Percentiles rank a stretch among this genome's conserved stretches.
phyloP scores from a whole-genome alignment of 1,284 basidiomycete species.

The Waitea zeae region DNA sequence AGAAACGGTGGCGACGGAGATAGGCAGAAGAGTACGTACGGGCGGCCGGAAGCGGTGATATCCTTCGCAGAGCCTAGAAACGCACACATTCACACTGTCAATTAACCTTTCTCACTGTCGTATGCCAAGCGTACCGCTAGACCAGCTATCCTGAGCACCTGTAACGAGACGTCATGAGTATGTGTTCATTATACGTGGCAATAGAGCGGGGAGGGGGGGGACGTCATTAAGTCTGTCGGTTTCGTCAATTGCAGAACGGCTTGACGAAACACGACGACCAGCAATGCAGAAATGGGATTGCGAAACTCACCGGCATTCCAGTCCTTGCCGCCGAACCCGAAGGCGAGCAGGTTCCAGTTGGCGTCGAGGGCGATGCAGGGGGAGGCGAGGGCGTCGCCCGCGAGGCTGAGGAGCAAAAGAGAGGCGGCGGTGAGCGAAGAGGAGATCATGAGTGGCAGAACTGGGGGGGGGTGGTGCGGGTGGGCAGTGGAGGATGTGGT shows the following conservation, averaged over 20 bases:
- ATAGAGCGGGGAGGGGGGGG: too few species aligned
- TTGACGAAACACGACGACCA: background rate
- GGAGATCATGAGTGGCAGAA: background rate
- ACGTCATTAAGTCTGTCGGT: too few species aligned
- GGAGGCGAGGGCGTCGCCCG: conserved; percentile 20
- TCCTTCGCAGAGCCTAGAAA: conserved; percentile 34
- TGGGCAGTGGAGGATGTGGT: background rate
- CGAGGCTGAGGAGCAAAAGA: conserved; percentile 34
- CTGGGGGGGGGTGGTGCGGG: background rate
- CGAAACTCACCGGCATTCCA: conserved; percentile 26
- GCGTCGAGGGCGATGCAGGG: conserved; percentile 56
- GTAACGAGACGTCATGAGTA: too few species aligned
- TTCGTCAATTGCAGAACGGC: too few species aligned
- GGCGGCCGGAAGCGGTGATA: conserved; percentile 47
- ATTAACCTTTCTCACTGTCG: background rate
- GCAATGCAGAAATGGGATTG: too few species aligned
- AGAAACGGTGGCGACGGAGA: background rate
- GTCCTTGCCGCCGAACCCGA: conserved; percentile 60
- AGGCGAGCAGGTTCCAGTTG: conserved; percentile 53
- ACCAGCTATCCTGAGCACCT: too few species aligned
- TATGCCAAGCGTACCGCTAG: conserved; percentile 23
- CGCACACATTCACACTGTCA: background rate
- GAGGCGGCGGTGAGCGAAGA: conserved; percentile 27
- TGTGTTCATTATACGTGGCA: too few species aligned
- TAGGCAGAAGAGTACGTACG: conserved; percentile 27